A percentile compares a stretch with the other conserved stretches of the same genome.
These are phyloP conservation scores for Uronychia setigera DNA, from an alignment of 73 alveolate genomes.

Conservation along the genomic window DNA sequence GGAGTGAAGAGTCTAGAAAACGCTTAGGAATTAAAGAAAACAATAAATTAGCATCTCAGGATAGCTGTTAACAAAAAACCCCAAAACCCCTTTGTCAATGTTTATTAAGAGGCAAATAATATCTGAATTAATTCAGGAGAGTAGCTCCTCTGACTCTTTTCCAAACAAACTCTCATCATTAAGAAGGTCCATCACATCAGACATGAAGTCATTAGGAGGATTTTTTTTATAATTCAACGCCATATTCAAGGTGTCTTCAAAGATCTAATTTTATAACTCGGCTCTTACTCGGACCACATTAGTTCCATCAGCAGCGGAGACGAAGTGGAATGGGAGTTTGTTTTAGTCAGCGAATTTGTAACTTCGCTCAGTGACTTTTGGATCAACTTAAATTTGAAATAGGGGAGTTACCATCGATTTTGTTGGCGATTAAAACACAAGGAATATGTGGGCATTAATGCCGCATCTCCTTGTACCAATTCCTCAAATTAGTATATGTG, in stretches of 20 bases:
- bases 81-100: no score
- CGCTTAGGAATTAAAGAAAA: not conserved
- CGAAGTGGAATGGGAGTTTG: slow-evolving; percentile 85
- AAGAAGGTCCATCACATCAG: slow-evolving; percentile 80
- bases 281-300: slow-evolving; percentile 83
- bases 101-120: not conserved
- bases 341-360: slow-evolving; percentile 87
- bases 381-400: slow-evolving; percentile 49
- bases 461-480: slow-evolving; percentile 92
- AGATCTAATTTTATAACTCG: no score
- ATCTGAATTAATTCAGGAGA: not conserved
- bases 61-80: not conserved
- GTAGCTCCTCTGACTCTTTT: not conserved
- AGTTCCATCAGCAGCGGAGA: slow-evolving; percentile 95
- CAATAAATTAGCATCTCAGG: not conserved
- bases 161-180: slow-evolving; percentile 42
- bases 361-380: slow-evolving; percentile 76
- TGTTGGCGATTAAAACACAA: slow-evolving; percentile 89
- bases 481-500: slow-evolving; percentile 84
- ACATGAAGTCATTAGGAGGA: slow-evolving; percentile 80
- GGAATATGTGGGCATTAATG: slow-evolving; percentile 88
- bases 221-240: slow-evolving; percentile 82
- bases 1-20: not conserved
- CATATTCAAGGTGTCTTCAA: slow-evolving; percentile 84
- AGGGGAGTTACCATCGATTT: slow-evolving; percentile 71